Conservation (phyloP, 148 eudicot genomes). For the Pouteria glomerata region DNA sequence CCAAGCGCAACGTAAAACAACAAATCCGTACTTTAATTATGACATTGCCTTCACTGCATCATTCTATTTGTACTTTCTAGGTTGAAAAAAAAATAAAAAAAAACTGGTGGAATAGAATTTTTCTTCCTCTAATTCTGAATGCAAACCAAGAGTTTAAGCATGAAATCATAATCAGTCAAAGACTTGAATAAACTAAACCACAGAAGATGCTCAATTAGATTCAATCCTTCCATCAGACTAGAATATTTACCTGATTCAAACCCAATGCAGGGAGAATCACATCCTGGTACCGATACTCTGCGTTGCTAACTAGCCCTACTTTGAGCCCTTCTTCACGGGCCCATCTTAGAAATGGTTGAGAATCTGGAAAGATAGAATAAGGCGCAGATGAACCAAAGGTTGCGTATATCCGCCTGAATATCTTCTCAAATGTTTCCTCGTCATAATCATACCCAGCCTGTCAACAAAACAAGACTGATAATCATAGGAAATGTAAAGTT, state of each 20-base stretch:
- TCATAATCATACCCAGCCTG: constrained; percentile 97
- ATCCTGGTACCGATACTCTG: constrained; percentile 89
- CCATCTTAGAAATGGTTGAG: constrained; percentile 88
- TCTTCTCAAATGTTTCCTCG: constrained; percentile 88
- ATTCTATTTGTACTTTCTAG: no score
- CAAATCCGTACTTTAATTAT: no score
- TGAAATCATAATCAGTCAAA: no score
- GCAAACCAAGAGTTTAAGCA: no score
- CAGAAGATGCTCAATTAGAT: background rate
- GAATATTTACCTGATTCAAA: constrained; percentile 54
- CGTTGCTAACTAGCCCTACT: constrained; percentile 95
- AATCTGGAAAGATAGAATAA: constrained; percentile 70
- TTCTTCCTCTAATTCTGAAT: no score
- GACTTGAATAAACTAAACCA: no score
- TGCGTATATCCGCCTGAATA: constrained; percentile 84
- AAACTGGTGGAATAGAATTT: no score
- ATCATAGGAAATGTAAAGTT: background rate
- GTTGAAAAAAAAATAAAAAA: no score
- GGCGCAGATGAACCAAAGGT: constrained; percentile 96
- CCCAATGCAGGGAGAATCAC: constrained; percentile 92
- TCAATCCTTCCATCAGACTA: background rate
- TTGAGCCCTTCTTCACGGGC: constrained; percentile 52
- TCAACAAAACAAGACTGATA: constrained; percentile 12
- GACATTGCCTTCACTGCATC: no score
- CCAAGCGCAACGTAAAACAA: no score